Base-by-base conservation (phyloP, 306 rosid genomes). In the Pterocarpus macrocarpus region DNA sequence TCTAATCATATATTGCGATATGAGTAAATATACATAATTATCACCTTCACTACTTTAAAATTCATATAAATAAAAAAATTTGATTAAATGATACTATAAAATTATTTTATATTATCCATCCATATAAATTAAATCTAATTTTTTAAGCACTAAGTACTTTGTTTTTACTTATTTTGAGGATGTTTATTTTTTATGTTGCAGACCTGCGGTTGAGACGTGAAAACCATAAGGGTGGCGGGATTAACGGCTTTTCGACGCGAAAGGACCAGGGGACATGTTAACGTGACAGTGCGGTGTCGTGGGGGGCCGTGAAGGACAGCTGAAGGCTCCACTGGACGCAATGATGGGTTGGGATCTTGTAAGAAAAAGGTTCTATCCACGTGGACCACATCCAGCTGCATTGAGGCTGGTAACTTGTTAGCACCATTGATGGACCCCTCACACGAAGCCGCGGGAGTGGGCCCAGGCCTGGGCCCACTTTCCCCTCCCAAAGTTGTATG, bases 191-290 rank as follows among this genome's bases (percentile, higher is more conserved):
- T 53, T 16, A 34, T 5, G 16, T 36, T 8, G 2, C 0, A 35
- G 38, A 22, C 11, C 75, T 70, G 77, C 83, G 10, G 88, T 85
- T 88, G 79, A 69, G 65, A 68, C 77, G 89, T 86, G 75, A 79
- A 86, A 86, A 63, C 56, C 57, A 43, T 62, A 33, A 79, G 81
- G 84, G 86, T 83, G 93, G 92, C 95, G 92, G 90, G 85, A 79
- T 86, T 88, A 86, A 88, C 94, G 97, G 95, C 95, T 84, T 94
- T 91, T 85, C 52, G 88, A 89, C 86, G 95, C 86, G 80, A 82
- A 67, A 88, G 77, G 75, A 70, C 38, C 43, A 38, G 28, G 44
- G 50, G 53, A 76, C 4, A 11, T 70, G 79, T 7, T 81, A 76
- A 35, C 38, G 5, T 88, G 22, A 69, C 88, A 62, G 50, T 0